Base-by-base conservation (phyloP, 208 protist genomes). In the Herpetomonas tarakana region DNA sequence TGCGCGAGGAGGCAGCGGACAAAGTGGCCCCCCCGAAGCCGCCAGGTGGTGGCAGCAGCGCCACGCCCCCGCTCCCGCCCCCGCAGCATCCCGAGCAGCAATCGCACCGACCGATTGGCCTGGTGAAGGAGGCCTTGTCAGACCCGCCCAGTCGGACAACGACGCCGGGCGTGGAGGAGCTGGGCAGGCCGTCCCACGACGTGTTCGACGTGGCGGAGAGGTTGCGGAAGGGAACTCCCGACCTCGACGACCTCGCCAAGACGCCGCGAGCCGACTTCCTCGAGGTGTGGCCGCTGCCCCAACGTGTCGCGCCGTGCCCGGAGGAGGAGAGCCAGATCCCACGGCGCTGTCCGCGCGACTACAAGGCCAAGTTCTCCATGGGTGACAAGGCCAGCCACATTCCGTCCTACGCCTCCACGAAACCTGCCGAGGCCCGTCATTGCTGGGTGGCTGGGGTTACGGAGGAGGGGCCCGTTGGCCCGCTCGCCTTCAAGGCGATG, bases 291-390 rank as follows among this genome's bases (percentile, higher is more conserved):
- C 30, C 35, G 50, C 35, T 22, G 29, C 18, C 14, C 24, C 30
- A 3, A 9, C 22, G 24, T 27, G 18, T 45, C 19, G 31, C 21
- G 3, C n/a, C 51, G 21, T 18, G 30, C 1, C 31, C 30, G 18
- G 57, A 41, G 4, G 19, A 16, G 16, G 21, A 24, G 14, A 76
- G 62, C 30, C 9, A 38, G 9, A 81, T 89, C 39, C 82, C 78
- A 19, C 28, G 26, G 4, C 41, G 22, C 30, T 78, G 74, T 31
- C 78, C 78, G 3, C 25, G 53, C 41, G 68, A 65, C 55, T 89
- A 89, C 53, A 53, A 71, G 22, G 56, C 71, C 6, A 71, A 69
- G 30, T 89, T 83, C 61, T 71, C 75, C 2, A 12, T 83, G 16
- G 56, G 70, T 41, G 82, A 89, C 30, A 59, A 50, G 19, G 21